Conservation (phyloP, 2,329 filamentous ascomycete species). For the Beauveria scarabaeidicola region DNA sequence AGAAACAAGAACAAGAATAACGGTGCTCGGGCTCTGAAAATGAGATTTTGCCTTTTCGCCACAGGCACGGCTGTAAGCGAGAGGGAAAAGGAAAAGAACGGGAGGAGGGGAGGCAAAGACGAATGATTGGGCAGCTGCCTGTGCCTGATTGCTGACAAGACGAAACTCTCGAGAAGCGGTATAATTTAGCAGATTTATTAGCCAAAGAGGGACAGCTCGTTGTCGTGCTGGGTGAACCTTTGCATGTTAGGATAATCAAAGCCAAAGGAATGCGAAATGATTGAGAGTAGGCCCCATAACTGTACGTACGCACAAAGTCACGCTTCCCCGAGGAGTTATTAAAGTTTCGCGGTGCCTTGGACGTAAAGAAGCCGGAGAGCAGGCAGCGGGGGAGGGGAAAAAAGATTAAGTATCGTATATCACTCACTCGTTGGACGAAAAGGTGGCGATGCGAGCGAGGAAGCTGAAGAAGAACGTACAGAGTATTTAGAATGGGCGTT, state of each 20-base stretch:
- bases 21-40: not conserved
- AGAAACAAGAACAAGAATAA: not conserved
- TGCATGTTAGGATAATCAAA: not conserved
- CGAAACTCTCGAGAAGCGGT: not conserved
- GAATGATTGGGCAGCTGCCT: not conserved
- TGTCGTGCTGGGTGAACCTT: not conserved
- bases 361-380: not conserved
- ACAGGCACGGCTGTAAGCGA: not conserved
- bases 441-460: not conserved
- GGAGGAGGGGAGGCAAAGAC: not conserved
- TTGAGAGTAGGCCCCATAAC: slow-evolving; percentile 3
- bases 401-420: not conserved
- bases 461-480: too few relatives aligned
- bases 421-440: not conserved
- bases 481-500: not conserved
- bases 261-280: slow-evolving; percentile 1
- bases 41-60: not conserved
- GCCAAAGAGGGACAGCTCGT: not conserved
- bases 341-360: slow-evolving; percentile 4
- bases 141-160: not conserved
- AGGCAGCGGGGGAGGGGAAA: not conserved
- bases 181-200: not conserved
- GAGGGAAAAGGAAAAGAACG: not conserved
- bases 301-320: not conserved
- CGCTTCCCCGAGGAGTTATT: not conserved